A percentile compares a stretch with the other conserved stretches of the same genome.
These are phyloP conservation scores for Deuterostichococcus epilithicus DNA, from an alignment of 139 green algal species.

Conservation along the genomic window DNA sequence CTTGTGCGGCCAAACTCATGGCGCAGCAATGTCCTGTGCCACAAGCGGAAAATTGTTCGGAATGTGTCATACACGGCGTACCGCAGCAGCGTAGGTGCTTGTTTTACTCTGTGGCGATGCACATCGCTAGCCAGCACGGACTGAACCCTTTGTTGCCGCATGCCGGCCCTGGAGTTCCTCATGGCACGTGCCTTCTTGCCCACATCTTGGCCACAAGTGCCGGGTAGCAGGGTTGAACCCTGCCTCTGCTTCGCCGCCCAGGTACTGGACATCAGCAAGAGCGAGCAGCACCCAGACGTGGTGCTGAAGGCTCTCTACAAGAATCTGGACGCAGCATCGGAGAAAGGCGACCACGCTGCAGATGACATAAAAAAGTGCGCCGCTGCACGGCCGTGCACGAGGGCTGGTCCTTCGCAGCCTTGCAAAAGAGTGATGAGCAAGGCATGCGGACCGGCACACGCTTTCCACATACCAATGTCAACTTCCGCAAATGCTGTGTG, in stretches of 20 bases:
- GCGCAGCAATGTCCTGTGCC: too few relatives aligned
- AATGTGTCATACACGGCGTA: neutral
- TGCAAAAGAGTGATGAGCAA: too few relatives aligned
- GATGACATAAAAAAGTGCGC: neutral
- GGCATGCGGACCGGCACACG: too few relatives aligned
- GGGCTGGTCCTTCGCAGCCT: too few relatives aligned
- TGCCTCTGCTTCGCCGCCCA: neutral
- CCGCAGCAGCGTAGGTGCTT: neutral
- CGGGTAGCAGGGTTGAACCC: neutral
- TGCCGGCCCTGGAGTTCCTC: neutral
- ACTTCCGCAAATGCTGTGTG: too few relatives aligned
- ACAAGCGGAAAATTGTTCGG: too few relatives aligned
- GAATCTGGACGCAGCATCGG: slow-evolving; percentile 21
- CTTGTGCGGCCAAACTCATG: neutral
- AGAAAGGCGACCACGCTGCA: slow-evolving; percentile 16
- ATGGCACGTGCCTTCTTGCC: neutral
- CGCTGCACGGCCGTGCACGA: too few relatives aligned
- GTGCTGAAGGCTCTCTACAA: slow-evolving; percentile 26
- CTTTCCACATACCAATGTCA: too few relatives aligned
- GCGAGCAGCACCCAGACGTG: slow-evolving; percentile 21
- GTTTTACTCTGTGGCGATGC: neutral
- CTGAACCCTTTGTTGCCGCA: neutral
- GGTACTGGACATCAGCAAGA: neutral
- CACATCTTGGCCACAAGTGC: neutral
- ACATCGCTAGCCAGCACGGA: neutral